Base-by-base conservation (phyloP, 2,329 filamentous ascomycete species). In the Botrytis cinerea region DNA sequence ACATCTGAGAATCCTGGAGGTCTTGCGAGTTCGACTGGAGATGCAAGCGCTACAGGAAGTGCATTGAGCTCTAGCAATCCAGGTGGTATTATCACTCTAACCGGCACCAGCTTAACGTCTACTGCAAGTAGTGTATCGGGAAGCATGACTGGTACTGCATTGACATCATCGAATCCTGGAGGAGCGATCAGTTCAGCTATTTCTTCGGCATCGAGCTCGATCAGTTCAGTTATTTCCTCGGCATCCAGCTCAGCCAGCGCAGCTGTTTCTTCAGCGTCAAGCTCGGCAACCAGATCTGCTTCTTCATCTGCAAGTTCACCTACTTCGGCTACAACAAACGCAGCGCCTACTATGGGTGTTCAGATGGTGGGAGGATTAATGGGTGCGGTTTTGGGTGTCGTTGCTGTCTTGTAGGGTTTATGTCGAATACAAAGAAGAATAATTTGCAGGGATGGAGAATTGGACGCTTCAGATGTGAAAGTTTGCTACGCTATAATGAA, bases 341-440 rank as follows among this genome's bases (percentile, higher is more conserved):
- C 66, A 4, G 67, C 40, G 14, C 59, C 66, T n/a, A n/a, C 45
- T 2, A 35, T 72, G 38, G 32, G 51, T 2, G 40, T 59, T 7
- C 45, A 60, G 62, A 60, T 72, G 48, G 43, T 71, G 2, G 72
- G 72, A 54, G 66, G 72, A 10, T 57, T 73, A 46, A 69, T 60
- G 25, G 72, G 66, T 16, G 43, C 43, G 22, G 25, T 63, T 12
- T 10, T 71, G 35, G 72, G 72, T 5, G 38, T 70, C 4, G 72
- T 73, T 6, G 72, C 57, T 59, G 8, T 66, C n/a, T 40, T 73
- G 35, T 73, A 46, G 28, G 35, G 59, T 32, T 57, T 20, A n/a
- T 28, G 18, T 28, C n/a, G 9, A 28, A 14, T 57, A 0, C 25
- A 48, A 7, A 32, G 46, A 35, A 25, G 45, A 14, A 20, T 4